Conservation (phyloP, 139 green algal species). For the Micromonas pusilla region DNA sequence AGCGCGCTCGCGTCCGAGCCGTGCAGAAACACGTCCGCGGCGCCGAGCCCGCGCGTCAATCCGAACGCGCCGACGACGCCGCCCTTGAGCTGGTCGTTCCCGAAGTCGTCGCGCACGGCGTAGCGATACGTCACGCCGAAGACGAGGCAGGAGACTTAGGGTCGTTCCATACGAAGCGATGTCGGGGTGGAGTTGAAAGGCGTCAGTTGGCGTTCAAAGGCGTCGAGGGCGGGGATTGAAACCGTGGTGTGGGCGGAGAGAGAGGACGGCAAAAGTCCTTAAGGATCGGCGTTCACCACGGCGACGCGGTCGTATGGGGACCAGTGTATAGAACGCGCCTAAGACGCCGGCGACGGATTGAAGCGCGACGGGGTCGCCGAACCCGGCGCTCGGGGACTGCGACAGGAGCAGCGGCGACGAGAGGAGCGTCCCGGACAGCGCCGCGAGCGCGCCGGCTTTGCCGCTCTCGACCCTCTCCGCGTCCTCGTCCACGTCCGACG, state of each 20-base stretch:
- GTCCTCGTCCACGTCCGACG: conserved; percentile 2
- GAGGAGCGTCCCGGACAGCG: background rate
- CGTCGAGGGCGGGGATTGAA: too few species aligned
- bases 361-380: background rate
- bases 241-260: too few species aligned
- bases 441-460: conserved; percentile 14
- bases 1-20: background rate
- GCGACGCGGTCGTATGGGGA: too few species aligned
- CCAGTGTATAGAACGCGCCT: too few species aligned
- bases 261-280: too few species aligned
- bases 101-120: conserved; percentile 24
- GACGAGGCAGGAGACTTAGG: conserved; percentile 1
- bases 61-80: conserved; percentile 32
- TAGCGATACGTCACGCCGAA: conserved; percentile 37
- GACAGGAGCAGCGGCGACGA: background rate
- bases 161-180: too few species aligned
- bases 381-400: background rate
- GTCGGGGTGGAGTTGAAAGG: too few species aligned
- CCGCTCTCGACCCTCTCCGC: conserved; percentile 24
- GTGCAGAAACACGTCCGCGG: conserved; percentile 10
- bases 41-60: background rate
- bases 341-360: background rate
- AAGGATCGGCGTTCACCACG: too few species aligned
- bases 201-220: too few species aligned
- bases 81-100: conserved; percentile 33